Evolutionary conservation across 208 protist genomes (phyloP).

Genomic region (Naegleria fowleri): DNA sequence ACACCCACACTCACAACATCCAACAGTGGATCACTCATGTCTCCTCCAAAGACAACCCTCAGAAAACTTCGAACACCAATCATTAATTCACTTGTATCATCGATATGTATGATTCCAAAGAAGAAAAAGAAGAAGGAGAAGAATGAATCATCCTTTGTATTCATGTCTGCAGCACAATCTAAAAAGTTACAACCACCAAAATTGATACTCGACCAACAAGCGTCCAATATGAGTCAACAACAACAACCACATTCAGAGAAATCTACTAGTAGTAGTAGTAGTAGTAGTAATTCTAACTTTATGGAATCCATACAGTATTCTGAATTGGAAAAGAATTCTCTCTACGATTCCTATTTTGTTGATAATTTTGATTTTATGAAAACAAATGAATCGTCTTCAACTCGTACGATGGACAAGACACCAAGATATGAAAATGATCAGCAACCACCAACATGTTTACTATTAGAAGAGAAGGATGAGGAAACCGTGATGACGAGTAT

Average conservation of each 20-base stretch:
- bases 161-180: not conserved
- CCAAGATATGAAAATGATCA: no score
- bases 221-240: not conserved
- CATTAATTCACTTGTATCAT: not conserved
- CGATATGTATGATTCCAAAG: not conserved
- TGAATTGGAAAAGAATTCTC: not conserved
- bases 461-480: no score
- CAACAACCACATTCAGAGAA: not conserved
- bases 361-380: not conserved
- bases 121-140: not conserved
- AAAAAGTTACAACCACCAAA: conserved; percentile 4
- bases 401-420: no score
- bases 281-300: no score
- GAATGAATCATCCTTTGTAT: not conserved
- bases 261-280: not conserved
- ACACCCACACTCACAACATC: no score
- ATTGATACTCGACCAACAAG: not conserved
- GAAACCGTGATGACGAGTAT: no score
- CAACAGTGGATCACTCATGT: no score
- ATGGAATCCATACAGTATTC: no score
- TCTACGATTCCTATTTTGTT: not conserved
- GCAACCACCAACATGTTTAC: no score
- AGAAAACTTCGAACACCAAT: not conserved
- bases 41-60: no score
- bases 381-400: no score